phyloP scores from a whole-genome alignment of 805 yeast genomes.

The Maudiozyma bulderi region DNA sequence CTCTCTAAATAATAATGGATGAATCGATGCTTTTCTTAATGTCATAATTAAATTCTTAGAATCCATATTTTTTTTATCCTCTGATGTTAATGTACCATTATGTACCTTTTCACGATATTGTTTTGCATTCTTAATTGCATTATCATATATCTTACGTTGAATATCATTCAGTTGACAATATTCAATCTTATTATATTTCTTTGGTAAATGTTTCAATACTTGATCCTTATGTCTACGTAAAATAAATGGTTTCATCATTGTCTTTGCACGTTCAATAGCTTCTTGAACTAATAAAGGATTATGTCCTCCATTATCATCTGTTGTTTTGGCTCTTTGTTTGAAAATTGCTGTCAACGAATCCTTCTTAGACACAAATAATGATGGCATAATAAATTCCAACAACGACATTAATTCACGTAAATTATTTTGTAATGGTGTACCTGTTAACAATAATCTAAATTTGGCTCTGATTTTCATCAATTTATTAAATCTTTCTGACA shows the following conservation, averaged over 20 bases:
- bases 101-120: slow-evolving; percentile 18
- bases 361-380: slow-evolving; percentile 66
- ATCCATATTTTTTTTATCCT: slow-evolving; percentile 23
- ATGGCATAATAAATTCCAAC: slow-evolving; percentile 83
- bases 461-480: slow-evolving; percentile 74
- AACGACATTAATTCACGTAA: slow-evolving; percentile 82
- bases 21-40: slow-evolving; percentile 84
- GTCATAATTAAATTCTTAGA: slow-evolving; percentile 72
- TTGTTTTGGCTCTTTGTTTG: slow-evolving; percentile 76
- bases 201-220: slow-evolving; percentile 82
- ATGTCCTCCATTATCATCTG: slow-evolving; percentile 40
- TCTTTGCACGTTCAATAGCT: slow-evolving; percentile 86
- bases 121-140: slow-evolving; percentile 39
- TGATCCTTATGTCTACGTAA: slow-evolving; percentile 86
- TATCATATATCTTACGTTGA: slow-evolving; percentile 53
- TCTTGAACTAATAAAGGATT: slow-evolving; percentile 83
- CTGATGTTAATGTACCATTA: slow-evolving; percentile 16
- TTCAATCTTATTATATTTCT: slow-evolving; percentile 54
- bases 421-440: slow-evolving; percentile 95
- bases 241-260: slow-evolving; percentile 98
- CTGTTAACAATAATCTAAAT: slow-evolving; percentile 84
- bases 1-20: slow-evolving; percentile 75
- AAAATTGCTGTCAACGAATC: slow-evolving; percentile 77
- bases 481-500: slow-evolving; percentile 77
- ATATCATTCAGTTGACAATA: slow-evolving; percentile 51